phyloP scores from a whole-genome alignment of 495 filamentous ascomycete species.

The Penicillium odoratum region DNA sequence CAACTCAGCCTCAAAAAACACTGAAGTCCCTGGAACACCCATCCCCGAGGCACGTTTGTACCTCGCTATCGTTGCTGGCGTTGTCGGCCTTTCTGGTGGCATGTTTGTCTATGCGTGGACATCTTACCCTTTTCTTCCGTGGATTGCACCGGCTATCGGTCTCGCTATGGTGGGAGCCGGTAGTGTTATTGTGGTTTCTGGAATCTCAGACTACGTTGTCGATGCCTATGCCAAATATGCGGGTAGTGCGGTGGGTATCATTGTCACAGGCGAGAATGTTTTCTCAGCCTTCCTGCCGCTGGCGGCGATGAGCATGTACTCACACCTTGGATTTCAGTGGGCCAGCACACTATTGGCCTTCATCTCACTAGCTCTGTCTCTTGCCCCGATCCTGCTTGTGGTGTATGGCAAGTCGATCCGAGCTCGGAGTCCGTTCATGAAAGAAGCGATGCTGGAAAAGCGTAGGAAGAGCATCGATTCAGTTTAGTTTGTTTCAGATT shows the following conservation, averaged over 20 bases:
- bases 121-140: constrained; percentile 32
- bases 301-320: constrained; percentile 45
- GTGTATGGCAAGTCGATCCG: constrained; percentile 32
- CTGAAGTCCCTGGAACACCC: constrained; percentile 29
- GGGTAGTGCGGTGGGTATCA: constrained; percentile 36
- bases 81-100: constrained; percentile 36
- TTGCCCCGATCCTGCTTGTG: constrained; percentile 34
- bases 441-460: constrained; percentile 32
- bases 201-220: constrained; percentile 33
- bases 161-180: constrained; percentile 37
- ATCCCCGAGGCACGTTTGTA: constrained; percentile 43
- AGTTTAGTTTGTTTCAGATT: constrained; percentile 13
- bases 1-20: constrained; percentile 31
- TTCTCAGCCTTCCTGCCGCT: constrained; percentile 41
- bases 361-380: constrained; percentile 32
- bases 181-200: constrained; percentile 32
- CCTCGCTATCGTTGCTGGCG: constrained; percentile 28
- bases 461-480: constrained; percentile 27
- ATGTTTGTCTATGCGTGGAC: constrained; percentile 45
- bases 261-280: constrained; percentile 38
- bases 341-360: constrained; percentile 44
- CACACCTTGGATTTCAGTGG: constrained; percentile 43
- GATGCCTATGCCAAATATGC: constrained; percentile 38
- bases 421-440: constrained; percentile 39
- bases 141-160: constrained; percentile 40